phyloP scores from a whole-genome alignment of 2,329 filamentous ascomycete genomes.

The Trichocomaceae sp. region DNA sequence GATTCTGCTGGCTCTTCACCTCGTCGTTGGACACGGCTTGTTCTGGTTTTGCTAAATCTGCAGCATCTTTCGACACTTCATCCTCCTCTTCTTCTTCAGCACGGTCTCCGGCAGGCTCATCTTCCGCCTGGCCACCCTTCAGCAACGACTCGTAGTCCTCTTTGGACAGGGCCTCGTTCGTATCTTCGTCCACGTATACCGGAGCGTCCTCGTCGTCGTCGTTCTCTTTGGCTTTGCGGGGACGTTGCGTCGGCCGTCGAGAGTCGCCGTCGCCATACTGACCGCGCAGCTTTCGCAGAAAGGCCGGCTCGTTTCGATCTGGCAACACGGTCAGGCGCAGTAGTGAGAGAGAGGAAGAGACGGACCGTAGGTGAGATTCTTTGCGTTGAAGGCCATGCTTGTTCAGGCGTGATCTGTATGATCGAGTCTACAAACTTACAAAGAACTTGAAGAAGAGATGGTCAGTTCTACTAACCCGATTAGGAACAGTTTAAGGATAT shows the following conservation, averaged over 20 bases:
- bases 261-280: conserved; percentile 31
- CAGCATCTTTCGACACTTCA: conserved; percentile 12
- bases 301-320: conserved; percentile 40
- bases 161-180: conserved; percentile 39
- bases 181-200: conserved; percentile 40
- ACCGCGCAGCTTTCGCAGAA: conserved; percentile 36
- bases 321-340: conserved; percentile 9
- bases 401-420: too few relatives aligned
- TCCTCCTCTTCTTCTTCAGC: conserved; percentile 11
- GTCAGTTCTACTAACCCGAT: too few relatives aligned
- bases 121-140: conserved; percentile 15
- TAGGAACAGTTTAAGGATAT: too few relatives aligned
- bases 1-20: conserved; percentile 26
- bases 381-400: conserved; percentile 39
- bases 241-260: conserved; percentile 29
- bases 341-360: conserved; percentile 2
- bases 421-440: too few relatives aligned
- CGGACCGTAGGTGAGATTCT: conserved; percentile 40
- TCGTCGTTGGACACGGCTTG: conserved; percentile 2
- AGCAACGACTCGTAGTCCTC: conserved; percentile 38
- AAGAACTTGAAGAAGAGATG: too few relatives aligned
- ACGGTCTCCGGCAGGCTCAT: conserved; percentile 10
- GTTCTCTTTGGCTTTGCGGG: conserved; percentile 30
- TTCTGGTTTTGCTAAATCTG: conserved; percentile 7
- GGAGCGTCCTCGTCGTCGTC: conserved; percentile 36